Percentiles rank a stretch among this genome's conserved stretches.
Evolutionary conservation across 805 yeast genomes (phyloP).

Genomic region (Soucietia sequanensis): DNA sequence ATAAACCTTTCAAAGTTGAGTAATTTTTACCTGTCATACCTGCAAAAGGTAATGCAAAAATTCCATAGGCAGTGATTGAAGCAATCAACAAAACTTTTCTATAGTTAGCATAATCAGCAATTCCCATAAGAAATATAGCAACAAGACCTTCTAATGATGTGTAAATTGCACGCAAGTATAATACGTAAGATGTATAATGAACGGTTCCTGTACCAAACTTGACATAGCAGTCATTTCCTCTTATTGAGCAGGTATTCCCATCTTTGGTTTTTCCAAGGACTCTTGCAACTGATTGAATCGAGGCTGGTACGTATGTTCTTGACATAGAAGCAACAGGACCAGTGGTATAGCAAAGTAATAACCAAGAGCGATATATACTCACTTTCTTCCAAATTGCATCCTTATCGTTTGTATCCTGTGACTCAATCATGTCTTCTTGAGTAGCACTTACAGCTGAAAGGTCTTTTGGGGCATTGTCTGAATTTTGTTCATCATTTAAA

Average conservation of each 20-base stretch:
- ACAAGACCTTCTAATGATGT: slow-evolving; percentile 39
- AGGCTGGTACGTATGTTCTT: slow-evolving; percentile 40
- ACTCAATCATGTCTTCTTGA: too few species aligned
- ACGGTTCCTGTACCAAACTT: slow-evolving; percentile 32
- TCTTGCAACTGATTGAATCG: slow-evolving; percentile 35
- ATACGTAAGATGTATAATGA: slow-evolving; percentile 33
- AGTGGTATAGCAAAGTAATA: slow-evolving; percentile 37
- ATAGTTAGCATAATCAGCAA: slow-evolving; percentile 40
- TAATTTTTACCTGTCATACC: slow-evolving; percentile 20
- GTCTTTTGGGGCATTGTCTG: too few species aligned
- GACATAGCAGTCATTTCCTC: slow-evolving; percentile 40
- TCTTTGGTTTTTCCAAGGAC: slow-evolving; percentile 24
- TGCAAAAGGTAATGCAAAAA: slow-evolving; percentile 35
- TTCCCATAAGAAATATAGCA: slow-evolving; percentile 34
- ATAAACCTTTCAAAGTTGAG: slow-evolving; percentile 18
- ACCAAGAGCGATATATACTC: slow-evolving; percentile 30
- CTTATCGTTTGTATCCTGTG: too few species aligned
- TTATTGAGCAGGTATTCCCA: slow-evolving; percentile 21
- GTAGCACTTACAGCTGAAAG: too few species aligned
- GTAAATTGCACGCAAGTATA: slow-evolving; percentile 35
- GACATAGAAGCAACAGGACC: slow-evolving; percentile 45
- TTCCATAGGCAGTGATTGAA: slow-evolving; percentile 31
- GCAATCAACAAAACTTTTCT: slow-evolving; percentile 31
- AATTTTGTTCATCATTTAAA: too few species aligned
- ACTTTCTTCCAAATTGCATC: slow-evolving; percentile 22